Conservation (phyloP, 192 early-diverging fungal genomes). For the Mortierella hygrophila region DNA sequence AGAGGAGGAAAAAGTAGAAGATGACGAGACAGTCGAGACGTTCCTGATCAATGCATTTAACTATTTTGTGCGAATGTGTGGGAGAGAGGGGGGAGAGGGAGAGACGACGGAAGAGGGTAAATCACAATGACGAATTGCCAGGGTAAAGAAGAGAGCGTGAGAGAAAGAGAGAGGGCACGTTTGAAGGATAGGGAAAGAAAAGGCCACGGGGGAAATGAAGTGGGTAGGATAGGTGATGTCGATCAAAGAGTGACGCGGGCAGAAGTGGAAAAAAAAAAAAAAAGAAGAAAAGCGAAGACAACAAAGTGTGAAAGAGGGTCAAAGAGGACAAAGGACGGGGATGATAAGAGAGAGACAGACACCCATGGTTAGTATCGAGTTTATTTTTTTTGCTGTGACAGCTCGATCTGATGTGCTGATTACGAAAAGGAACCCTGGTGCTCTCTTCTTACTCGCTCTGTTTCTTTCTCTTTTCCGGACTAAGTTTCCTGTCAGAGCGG, state of each 20-base stretch:
- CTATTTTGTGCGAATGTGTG: constrained; percentile 2
- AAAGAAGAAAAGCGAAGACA: background rate
- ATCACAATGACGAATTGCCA: background rate
- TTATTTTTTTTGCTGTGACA: background rate
- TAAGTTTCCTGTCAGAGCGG: background rate
- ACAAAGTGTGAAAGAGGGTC: background rate
- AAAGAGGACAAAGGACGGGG: background rate
- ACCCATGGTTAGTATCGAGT: background rate
- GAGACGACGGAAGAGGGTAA: background rate
- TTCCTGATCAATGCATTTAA: constrained; percentile 40
- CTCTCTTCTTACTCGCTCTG: background rate
- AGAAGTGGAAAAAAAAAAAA: background rate
- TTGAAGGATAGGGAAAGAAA: background rate
- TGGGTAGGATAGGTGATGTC: background rate
- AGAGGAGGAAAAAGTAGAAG: constrained; percentile 8
- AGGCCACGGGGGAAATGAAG: background rate
- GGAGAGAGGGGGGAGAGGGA: background rate
- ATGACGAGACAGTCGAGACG: constrained; percentile 34
- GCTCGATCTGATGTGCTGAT: background rate
- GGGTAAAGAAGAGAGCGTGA: background rate
- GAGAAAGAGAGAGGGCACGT: background rate
- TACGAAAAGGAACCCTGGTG: background rate
- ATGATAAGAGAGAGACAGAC: background rate
- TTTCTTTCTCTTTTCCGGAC: background rate
- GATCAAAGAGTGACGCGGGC: constrained; percentile 1